Base-by-base conservation (phyloP, 2,329 filamentous ascomycete genomes). In the Aspergillus caelatus region DNA sequence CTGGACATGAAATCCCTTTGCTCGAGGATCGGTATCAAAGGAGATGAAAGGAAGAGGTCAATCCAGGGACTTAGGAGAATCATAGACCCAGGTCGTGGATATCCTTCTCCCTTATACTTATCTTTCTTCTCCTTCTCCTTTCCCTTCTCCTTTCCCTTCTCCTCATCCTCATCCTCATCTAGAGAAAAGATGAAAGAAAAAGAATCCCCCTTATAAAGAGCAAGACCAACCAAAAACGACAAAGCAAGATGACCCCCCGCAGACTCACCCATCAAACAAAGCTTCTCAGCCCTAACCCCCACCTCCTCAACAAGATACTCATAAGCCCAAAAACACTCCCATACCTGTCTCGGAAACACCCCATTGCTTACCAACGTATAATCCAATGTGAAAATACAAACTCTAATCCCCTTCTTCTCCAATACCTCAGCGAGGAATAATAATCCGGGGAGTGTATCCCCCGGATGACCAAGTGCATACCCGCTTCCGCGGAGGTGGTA, bases 291-390 rank as follows among this genome's bases (percentile, higher is more conserved):
- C 50, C 61, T 32, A 9, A 68, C 48, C 1, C 58, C 62, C 43
- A 61, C 19, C 14, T 63, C 62, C 2, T 34, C 28, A 8, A 50
- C 8, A 2, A 68, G 45, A 61, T 65, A 70, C 41, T 87, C 85
- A 77, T 94, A 95, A 0, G 88, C 91, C 41, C 85, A 82, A 3
- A 91, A 74, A 0, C 87, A 86, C 78, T 96, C 86, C 45, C 89
- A 82, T 9, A 94, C 78, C 76, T 95, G 92, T 4, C 82, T 87
- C 2, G 92, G 92, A 69, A 91, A 94, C 7, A 83, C 83, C 10
- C 85, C 84, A 65, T 93, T 89, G 1, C 91, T 91, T 0, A 93
- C 90, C 0, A 95, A 82, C 0, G 89, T 92, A 73, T 96, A 96
- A 63, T 95, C 91, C 3, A 95, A 80, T 0, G 90, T 87, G 70